Percentiles rank a stretch among this genome's conserved stretches.
Evolutionary conservation across 371 early-diverging fungal species (phyloP).

Genomic region (Mortierella sp.): DNA sequence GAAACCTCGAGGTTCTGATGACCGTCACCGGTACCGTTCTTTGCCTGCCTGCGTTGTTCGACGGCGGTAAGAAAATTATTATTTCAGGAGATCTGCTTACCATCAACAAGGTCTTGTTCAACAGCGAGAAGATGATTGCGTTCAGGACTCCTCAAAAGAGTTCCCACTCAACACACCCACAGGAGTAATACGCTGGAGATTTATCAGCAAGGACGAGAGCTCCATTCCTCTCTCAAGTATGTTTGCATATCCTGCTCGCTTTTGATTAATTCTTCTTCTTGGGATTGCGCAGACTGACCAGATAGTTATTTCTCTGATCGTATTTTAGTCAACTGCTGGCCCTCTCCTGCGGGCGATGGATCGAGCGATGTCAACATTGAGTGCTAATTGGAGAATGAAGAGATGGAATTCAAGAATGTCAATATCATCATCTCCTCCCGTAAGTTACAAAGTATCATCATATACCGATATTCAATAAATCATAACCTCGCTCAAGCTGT

Average conservation of each 20-base stretch:
- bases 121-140: slow-evolving; percentile 76
- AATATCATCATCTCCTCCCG: slow-evolving; percentile 88
- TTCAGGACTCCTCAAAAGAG: slow-evolving; percentile 83
- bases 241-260: no score
- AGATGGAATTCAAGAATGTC: slow-evolving; percentile 87
- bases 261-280: no score
- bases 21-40: no score
- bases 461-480: no score
- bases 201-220: slow-evolving; percentile 82
- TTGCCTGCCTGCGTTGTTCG: no score
- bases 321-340: slow-evolving; percentile 93
- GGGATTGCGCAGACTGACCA: no score
- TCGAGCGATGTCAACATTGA: slow-evolving; percentile 94
- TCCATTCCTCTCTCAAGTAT: slow-evolving; percentile 86
- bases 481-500: no score
- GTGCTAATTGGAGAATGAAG: slow-evolving; percentile 84
- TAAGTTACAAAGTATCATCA: no score
- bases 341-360: slow-evolving; percentile 90
- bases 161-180: slow-evolving; percentile 93
- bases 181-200: slow-evolving; percentile 91
- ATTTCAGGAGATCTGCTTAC: no score
- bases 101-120: slow-evolving; percentile 92
- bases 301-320: slow-evolving; percentile 4
- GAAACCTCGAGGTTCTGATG: no score
- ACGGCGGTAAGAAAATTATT: no score